A percentile compares a stretch with the other conserved stretches of the same genome.
phyloP scores from a whole-genome alignment of 257 asterid genomes.

The Capsicum rhomboideum region DNA sequence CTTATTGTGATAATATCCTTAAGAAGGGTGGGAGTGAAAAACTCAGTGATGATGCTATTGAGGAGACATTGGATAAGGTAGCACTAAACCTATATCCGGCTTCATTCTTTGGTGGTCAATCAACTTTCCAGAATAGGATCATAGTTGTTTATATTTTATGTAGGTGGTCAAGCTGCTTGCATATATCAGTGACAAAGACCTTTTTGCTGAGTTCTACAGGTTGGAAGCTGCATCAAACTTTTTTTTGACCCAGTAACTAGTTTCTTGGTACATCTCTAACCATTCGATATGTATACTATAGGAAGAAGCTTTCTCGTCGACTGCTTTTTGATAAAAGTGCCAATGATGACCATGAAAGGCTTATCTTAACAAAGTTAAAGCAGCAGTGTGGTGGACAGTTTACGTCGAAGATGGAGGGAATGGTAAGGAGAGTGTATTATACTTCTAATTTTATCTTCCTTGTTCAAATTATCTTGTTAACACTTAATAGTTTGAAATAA shows the following conservation, averaged over 20 bases:
- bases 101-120: neutral
- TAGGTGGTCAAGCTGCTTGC: constrained; percentile 42
- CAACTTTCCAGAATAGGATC: neutral
- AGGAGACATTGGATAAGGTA: constrained; percentile 50
- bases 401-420: constrained; percentile 66
- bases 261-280: neutral
- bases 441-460: neutral
- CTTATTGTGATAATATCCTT: constrained; percentile 43
- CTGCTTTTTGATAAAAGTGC: constrained; percentile 39
- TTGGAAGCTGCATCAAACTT: neutral
- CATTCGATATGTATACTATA: neutral
- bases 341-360: constrained; percentile 45
- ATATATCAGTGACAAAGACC: constrained; percentile 46
- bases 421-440: constrained; percentile 22
- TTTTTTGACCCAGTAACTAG: neutral
- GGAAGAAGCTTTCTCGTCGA: constrained; percentile 58
- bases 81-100: neutral
- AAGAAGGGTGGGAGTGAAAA: constrained; percentile 46
- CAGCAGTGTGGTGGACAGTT: constrained; percentile 48
- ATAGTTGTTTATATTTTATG: neutral
- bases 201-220: constrained; percentile 51
- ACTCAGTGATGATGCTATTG: constrained; percentile 43
- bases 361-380: constrained; percentile 39
- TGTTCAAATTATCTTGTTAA: neutral
- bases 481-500: neutral